Evolutionary conservation across 2,329 filamentous ascomycete species (phyloP).

Genomic region (Diaporthe sp.): DNA sequence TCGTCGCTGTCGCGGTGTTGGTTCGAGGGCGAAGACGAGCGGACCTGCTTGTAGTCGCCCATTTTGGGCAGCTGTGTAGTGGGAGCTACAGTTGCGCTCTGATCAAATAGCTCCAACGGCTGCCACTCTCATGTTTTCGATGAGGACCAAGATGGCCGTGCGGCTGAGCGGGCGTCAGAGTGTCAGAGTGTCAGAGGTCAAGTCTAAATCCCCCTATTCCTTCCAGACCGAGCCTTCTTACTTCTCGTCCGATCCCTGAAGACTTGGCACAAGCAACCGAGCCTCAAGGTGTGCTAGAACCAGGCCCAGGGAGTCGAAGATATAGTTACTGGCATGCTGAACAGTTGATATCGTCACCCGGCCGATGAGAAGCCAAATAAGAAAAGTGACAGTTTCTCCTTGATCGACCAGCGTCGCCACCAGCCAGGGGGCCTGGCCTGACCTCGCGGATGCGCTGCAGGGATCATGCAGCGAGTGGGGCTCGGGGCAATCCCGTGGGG

Average conservation of each 20-base stretch:
- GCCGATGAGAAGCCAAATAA: background rate
- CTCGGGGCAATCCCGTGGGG: background rate
- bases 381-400: background rate
- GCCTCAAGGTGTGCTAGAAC: background rate
- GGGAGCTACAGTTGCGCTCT: background rate
- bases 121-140: slow-evolving; percentile 11
- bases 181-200: slow-evolving; percentile 8
- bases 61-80: slow-evolving; percentile 1
- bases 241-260: background rate
- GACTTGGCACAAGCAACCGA: slow-evolving; percentile 11
- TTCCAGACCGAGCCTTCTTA: background rate
- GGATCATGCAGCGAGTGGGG: background rate
- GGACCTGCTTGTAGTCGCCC: slow-evolving; percentile 36
- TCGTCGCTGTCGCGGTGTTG: slow-evolving; percentile 19
- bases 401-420: slow-evolving; percentile 1
- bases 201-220: slow-evolving; percentile 2
- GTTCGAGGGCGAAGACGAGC: slow-evolving; percentile 35
- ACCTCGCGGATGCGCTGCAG: slow-evolving; percentile 20
- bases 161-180: background rate
- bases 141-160: background rate
- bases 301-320: background rate
- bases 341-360: background rate
- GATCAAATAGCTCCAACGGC: background rate
- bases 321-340: background rate
- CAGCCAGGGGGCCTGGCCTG: slow-evolving; percentile 18